Evolutionary conservation across 768 basidiomycete genomes (phyloP), one percentile per base, ranked within the genome.

Genomic region (Suillus luteus): DNA sequence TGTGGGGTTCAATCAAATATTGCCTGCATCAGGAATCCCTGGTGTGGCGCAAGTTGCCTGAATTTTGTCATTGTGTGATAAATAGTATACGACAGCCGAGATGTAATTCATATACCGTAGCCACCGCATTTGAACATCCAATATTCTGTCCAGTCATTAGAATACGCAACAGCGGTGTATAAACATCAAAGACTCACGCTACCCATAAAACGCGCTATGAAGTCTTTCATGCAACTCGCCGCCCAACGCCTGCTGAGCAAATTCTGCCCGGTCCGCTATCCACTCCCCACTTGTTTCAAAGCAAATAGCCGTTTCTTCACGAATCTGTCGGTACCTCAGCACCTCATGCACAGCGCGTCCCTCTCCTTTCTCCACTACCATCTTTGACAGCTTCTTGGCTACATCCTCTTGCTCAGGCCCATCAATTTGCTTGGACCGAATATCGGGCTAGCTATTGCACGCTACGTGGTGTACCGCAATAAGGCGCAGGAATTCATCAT

Each of bases 391-490:
- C 67, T 80, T 85, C 61, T 54, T 59, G 24, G 73, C 73, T 2
- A 24, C 38, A 48, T 77, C 77, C 17, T 24, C 54, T 15, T 35
- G 61, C 14, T 60, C 66, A n/a, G 60, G 63, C 6, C 59, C 68
- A 27, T 1, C 27, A 2, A 48, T 61, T 4, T 44, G 69, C 2
- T 66, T 69, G n/a, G 67, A 68, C 46, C 69, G 72, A 38, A 90
- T 68, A 70, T 92, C 91, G 3, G 78, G 81, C 93, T 93, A 94
- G 35, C 94, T 84, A 68, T 81, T 86, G 57, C 82, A 82, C 12
- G 94, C 86, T 27, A 95, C 73, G 70, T 96, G 94, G 70, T 95
- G 93, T 15, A 93, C 69, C 2, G 91, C 91, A 9, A 95, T 76
- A 49, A 87, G 74, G 52, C 84, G 78, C 63, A 91, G 67, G 69